A percentile compares a stretch with the other conserved stretches of the same genome.
Evolutionary conservation across 345 rosid genomes (phyloP).

Genomic region (Hirschfeldia incana): DNA sequence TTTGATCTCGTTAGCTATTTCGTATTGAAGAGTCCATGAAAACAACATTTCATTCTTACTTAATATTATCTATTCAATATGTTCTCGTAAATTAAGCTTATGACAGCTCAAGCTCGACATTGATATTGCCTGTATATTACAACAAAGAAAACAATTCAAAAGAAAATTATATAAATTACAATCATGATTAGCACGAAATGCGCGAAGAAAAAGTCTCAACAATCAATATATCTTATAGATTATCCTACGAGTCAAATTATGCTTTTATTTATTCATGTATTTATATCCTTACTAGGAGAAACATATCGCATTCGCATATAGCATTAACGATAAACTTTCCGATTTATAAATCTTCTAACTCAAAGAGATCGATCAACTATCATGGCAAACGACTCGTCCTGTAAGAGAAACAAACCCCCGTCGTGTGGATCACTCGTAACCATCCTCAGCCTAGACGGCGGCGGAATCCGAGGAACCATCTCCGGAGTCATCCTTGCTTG

Average conservation of each 20-base stretch:
- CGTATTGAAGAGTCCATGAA: constrained; percentile 7
- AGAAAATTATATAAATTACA: not conserved
- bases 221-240: not conserved
- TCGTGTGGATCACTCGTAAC: constrained; percentile 56
- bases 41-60: not conserved
- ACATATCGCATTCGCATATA: not conserved
- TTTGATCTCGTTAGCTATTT: constrained; percentile 7
- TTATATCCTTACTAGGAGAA: not conserved
- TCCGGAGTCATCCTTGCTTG: constrained; percentile 60
- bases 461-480: constrained; percentile 70
- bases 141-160: not conserved
- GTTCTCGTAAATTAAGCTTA: not conserved
- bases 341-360: not conserved
- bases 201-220: constrained; percentile 5
- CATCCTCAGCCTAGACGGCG: constrained; percentile 75
- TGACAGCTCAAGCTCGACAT: constrained; percentile 17
- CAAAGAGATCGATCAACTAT: not conserved
- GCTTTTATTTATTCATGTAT: not conserved
- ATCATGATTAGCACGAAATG: constrained; percentile 25
- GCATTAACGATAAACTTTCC: not conserved
- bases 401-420: constrained; percentile 43
- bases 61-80: not conserved
- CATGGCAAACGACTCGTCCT: constrained; percentile 25
- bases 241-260: not conserved
- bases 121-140: not conserved